phyloP scores from a whole-genome alignment of 805 yeast species.

The Blastobotrys chiropterorum region DNA sequence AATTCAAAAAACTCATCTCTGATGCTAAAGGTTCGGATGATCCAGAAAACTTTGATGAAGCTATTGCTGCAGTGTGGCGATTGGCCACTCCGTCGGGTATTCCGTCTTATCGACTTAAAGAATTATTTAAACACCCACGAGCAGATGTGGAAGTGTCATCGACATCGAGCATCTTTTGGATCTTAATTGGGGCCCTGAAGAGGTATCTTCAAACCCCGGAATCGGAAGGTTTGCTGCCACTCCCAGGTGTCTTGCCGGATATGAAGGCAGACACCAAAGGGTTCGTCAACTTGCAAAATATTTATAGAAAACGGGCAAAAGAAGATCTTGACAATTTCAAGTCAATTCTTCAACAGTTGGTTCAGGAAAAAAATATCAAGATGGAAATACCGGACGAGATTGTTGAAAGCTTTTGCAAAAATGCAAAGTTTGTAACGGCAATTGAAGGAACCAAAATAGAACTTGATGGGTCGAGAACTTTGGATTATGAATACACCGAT shows the following conservation, averaged over 20 bases:
- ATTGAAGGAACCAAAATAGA: conserved; percentile 37
- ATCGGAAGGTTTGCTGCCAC: conserved; percentile 44
- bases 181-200: conserved; percentile 47
- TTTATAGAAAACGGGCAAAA: conserved; percentile 53
- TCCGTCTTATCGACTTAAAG: conserved; percentile 11
- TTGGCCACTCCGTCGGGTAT: conserved; percentile 32
- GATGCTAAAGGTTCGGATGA: conserved; percentile 34
- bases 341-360: conserved; percentile 28
- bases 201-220: conserved; percentile 35
- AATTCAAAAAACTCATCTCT: conserved; percentile 34
- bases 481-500: conserved; percentile 8
- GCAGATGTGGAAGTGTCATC: background rate
- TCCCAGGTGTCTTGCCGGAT: conserved; percentile 75
- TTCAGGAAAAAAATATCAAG: conserved; percentile 28
- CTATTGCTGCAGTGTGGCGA: conserved; percentile 40
- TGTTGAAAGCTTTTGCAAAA: conserved; percentile 52
- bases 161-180: conserved; percentile 48
- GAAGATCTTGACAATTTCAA: conserved; percentile 42
- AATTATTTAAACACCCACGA: conserved; percentile 1
- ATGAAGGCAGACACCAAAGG: conserved; percentile 73
- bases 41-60: conserved; percentile 48
- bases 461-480: background rate
- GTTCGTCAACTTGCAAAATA: conserved; percentile 50
- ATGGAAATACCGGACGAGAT: conserved; percentile 33
- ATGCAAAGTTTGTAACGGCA: conserved; percentile 47